These are phyloP conservation scores for Rhazya stricta DNA, from an alignment of 257 asterid species.

Conservation along the genomic window DNA sequence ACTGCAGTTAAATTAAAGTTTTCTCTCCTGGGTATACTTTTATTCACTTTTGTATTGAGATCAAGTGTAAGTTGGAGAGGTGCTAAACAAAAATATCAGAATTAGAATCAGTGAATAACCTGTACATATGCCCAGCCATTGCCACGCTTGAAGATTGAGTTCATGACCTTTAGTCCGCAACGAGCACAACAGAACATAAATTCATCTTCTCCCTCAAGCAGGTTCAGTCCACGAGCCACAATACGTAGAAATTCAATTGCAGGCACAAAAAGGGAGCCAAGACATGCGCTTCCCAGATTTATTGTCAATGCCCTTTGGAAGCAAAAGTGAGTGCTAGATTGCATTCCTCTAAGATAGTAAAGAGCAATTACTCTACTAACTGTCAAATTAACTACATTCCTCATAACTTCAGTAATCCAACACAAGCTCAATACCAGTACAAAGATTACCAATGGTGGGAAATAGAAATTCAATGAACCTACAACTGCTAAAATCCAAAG, in stretches of 20 bases:
- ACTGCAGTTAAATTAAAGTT: neutral
- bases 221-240: slow-evolving; percentile 81
- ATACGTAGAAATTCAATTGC: slow-evolving; percentile 71
- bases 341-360: slow-evolving; percentile 93
- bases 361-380: slow-evolving; percentile 82
- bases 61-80: neutral
- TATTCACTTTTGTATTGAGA: neutral
- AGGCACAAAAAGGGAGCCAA: slow-evolving; percentile 90
- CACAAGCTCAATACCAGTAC: slow-evolving; percentile 59
- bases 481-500: slow-evolving; percentile 80
- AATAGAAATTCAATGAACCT: slow-evolving; percentile 71
- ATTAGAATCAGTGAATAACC: slow-evolving; percentile 27
- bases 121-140: slow-evolving; percentile 99
- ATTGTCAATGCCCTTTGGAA: slow-evolving; percentile 79
- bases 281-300: slow-evolving; percentile 87
- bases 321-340: slow-evolving; percentile 72
- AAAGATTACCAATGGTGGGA: slow-evolving; percentile 58
- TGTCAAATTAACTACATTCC: slow-evolving; percentile 85
- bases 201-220: slow-evolving; percentile 94
- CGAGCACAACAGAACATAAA: slow-evolving; percentile 97
- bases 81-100: neutral
- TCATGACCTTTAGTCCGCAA: slow-evolving; percentile 85
- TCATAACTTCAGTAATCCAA: slow-evolving; percentile 97
- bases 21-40: neutral
- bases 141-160: slow-evolving; percentile 74